Conservation (phyloP, 768 basidiomycete species). For the Hydnum rufescens region DNA sequence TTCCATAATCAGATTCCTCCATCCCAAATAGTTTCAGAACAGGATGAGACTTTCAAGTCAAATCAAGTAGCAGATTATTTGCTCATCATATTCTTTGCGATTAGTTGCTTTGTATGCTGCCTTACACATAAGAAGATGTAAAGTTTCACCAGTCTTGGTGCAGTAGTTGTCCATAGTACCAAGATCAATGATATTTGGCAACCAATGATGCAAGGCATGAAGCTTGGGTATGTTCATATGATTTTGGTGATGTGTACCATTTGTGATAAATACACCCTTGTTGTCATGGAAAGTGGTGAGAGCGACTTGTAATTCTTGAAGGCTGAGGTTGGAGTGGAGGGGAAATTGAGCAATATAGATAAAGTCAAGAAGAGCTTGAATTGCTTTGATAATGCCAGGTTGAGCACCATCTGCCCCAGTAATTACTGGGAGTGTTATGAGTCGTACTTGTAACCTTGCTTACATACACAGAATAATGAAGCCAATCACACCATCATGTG, state of each 20-base stretch:
- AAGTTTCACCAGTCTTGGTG: constrained; percentile 22
- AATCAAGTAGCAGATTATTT: constrained; percentile 4
- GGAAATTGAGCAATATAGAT: constrained; percentile 21
- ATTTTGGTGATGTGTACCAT: constrained; percentile 14
- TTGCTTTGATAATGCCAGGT: constrained; percentile 10
- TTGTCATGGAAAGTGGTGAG: constrained; percentile 21
- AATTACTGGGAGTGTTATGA: no score
- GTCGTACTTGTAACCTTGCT: no score
- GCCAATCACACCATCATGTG: no score
- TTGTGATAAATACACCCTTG: constrained; percentile 21
- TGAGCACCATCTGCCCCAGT: not conserved
- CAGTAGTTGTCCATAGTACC: constrained; percentile 25
- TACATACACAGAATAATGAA: no score
- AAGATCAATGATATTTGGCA: constrained; percentile 14
- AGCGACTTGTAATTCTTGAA: constrained; percentile 14
- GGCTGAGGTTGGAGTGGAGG: constrained; percentile 17
- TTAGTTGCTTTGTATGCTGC: not conserved
- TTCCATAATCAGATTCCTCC: no score
- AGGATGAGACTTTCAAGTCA: not conserved
- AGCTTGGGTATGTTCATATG: constrained; percentile 28
- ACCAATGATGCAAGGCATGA: constrained; percentile 22
- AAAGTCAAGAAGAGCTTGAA: constrained; percentile 22
- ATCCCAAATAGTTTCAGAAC: not conserved
- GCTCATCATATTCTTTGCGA: not conserved
- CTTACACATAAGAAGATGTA: constrained; percentile 14